phyloP scores from a whole-genome alignment of 2,329 filamentous ascomycete species.

The Sporothrix schenckii region DNA sequence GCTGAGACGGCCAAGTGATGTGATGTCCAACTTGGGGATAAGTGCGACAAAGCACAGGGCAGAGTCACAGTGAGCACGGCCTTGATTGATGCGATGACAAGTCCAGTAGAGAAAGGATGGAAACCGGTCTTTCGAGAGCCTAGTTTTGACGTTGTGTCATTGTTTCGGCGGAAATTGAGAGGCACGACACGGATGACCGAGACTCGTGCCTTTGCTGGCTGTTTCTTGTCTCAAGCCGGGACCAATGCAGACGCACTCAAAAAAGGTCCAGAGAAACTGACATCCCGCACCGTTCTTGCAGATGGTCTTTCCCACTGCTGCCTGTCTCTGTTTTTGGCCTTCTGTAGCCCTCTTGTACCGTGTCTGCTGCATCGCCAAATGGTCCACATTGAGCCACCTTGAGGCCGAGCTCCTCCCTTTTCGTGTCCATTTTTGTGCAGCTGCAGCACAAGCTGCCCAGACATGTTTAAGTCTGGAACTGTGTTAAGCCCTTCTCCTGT shows the following conservation, averaged over 20 bases:
- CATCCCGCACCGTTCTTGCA: constrained; percentile 7
- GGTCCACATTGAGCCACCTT: constrained; percentile 6
- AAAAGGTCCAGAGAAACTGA: background rate
- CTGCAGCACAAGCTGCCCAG: background rate
- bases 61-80: background rate
- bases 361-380: background rate
- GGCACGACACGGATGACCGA: background rate
- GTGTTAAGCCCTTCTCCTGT: background rate
- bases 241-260: no score
- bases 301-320: background rate
- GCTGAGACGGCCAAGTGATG: background rate
- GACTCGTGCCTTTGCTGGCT: background rate
- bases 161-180: constrained; percentile 7
- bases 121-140: background rate
- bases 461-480: background rate
- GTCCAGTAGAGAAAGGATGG: background rate
- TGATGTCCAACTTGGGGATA: background rate
- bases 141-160: background rate
- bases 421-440: constrained; percentile 4
- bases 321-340: background rate
- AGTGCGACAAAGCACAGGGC: constrained; percentile 11
- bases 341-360: background rate
- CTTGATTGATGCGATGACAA: background rate
- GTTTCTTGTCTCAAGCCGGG: background rate
- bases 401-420: background rate